Percentiles rank a stretch among this genome's conserved stretches.
Evolutionary conservation across 1,139 yeast species (phyloP).

Genomic region (Meyerozyma sp.): DNA sequence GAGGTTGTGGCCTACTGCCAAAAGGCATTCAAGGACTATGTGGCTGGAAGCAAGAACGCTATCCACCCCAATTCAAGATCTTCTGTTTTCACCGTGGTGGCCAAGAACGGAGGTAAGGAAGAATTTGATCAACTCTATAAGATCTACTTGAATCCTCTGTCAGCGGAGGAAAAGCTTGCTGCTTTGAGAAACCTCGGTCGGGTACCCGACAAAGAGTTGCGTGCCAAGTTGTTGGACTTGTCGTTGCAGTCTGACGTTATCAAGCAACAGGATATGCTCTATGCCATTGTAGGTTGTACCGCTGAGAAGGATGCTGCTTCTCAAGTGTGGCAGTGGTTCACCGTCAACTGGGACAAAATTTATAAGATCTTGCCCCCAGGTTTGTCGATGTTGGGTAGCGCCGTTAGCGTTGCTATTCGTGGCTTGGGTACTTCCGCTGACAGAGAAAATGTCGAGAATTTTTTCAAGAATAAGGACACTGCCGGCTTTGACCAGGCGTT

Average conservation of each 20-base stretch:
- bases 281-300: constrained; percentile 71
- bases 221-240: constrained; percentile 55
- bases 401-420: constrained; percentile 56
- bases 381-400: constrained; percentile 68
- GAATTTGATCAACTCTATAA: constrained; percentile 60
- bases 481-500: constrained; percentile 72
- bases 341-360: constrained; percentile 66
- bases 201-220: constrained; percentile 53
- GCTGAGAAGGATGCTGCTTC: constrained; percentile 57
- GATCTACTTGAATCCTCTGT: constrained; percentile 60
- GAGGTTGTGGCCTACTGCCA: constrained; percentile 50
- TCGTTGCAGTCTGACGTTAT: constrained; percentile 65
- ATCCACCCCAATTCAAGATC: constrained; percentile 79
- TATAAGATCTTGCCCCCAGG: constrained; percentile 73
- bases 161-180: constrained; percentile 69
- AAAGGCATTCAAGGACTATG: constrained; percentile 52
- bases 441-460: constrained; percentile 50
- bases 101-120: constrained; percentile 57
- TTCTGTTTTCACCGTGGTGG: constrained; percentile 63
- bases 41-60: constrained; percentile 62
- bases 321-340: constrained; percentile 73
- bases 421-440: constrained; percentile 63
- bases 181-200: constrained; percentile 76
- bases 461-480: constrained; percentile 54
- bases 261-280: constrained; percentile 75